Conservation (phyloP, 805 yeast species). For the Kodamaea restingae region DNA sequence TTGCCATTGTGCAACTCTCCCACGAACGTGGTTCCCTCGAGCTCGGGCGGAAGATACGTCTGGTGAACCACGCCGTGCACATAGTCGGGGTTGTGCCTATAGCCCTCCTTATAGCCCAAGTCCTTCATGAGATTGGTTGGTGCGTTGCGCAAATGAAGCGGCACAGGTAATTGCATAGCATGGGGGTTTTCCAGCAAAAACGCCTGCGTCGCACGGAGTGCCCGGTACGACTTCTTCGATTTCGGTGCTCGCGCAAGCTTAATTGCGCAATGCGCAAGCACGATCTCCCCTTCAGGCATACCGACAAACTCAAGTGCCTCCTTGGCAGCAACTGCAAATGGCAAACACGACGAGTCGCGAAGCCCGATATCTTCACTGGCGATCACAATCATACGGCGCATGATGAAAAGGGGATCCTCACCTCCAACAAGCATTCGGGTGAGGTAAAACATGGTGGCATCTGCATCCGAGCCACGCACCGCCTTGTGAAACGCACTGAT, state of each 20-base stretch:
- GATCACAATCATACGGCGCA: constrained; percentile 87
- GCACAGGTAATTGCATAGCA: constrained; percentile 60
- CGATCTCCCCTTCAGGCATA: constrained; percentile 88
- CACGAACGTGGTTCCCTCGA: constrained; percentile 45
- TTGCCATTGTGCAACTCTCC: constrained; percentile 55
- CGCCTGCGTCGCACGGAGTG: constrained; percentile 63
- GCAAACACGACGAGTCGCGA: constrained; percentile 75
- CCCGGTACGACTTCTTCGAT: constrained; percentile 81
- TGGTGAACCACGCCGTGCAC: constrained; percentile 71
- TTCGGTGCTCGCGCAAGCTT: constrained; percentile 82
- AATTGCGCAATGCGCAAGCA: constrained; percentile 90
- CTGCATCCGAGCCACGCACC: constrained; percentile 82
- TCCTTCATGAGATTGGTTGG: constrained; percentile 91
- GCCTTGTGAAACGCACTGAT: constrained; percentile 95
- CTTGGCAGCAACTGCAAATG: constrained; percentile 81
- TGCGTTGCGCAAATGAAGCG: constrained; percentile 86
- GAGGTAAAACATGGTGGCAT: constrained; percentile 85
- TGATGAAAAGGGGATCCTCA: constrained; percentile 86
- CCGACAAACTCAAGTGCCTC: constrained; percentile 89
- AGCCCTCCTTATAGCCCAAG: constrained; percentile 76
- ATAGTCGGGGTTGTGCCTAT: constrained; percentile 85
- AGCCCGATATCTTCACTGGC: constrained; percentile 95
- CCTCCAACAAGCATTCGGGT: constrained; percentile 90
- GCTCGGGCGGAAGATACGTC: constrained; percentile 65
- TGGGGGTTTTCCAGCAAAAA: constrained; percentile 55